Evolutionary conservation across 2,329 filamentous ascomycete genomes (phyloP).

Genomic region (Cercospora nicotianae): DNA sequence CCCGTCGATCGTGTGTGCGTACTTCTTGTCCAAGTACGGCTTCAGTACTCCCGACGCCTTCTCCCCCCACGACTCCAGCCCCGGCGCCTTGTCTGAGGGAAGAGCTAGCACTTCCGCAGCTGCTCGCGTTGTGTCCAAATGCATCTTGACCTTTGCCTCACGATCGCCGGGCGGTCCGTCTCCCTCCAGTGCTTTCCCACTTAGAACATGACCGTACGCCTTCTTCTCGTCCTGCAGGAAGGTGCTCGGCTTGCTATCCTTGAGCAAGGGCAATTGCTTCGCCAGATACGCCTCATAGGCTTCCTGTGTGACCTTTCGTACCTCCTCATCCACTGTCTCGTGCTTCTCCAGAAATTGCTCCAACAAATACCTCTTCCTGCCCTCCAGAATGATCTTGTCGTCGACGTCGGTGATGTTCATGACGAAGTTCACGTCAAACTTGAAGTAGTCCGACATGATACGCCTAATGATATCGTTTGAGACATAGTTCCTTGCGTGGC

Average conservation of each 20-base stretch:
- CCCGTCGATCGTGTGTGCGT: constrained; percentile 58
- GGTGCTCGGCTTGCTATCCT: constrained; percentile 47
- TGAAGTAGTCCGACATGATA: constrained; percentile 79
- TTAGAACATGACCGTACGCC: constrained; percentile 56
- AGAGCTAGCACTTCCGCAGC: constrained; percentile 54
- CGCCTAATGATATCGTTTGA: constrained; percentile 84
- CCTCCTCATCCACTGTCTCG: constrained; percentile 46
- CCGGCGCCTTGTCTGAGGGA: constrained; percentile 31
- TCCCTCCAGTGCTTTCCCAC: constrained; percentile 56
- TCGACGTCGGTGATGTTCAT: constrained; percentile 91
- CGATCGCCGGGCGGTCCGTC: constrained; percentile 62
- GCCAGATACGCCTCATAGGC: constrained; percentile 61
- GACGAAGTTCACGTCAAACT: constrained; percentile 79
- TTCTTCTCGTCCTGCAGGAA: constrained; percentile 52
- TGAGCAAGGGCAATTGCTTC: constrained; percentile 64
- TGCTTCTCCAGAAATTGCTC: constrained; percentile 62
- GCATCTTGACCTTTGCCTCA: constrained; percentile 88
- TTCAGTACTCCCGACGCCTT: constrained; percentile 68
- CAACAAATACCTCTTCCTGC: constrained; percentile 77
- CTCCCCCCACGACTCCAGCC: constrained; percentile 52
- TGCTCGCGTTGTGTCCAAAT: constrained; percentile 63
- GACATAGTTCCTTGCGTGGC: constrained; percentile 87
- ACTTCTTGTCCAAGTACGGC: constrained; percentile 72
- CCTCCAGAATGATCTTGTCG: constrained; percentile 61
- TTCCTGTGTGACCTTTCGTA: constrained; percentile 51